Conservation (phyloP, 2,329 filamentous ascomycete genomes). For the Epichloe gansuensis region DNA sequence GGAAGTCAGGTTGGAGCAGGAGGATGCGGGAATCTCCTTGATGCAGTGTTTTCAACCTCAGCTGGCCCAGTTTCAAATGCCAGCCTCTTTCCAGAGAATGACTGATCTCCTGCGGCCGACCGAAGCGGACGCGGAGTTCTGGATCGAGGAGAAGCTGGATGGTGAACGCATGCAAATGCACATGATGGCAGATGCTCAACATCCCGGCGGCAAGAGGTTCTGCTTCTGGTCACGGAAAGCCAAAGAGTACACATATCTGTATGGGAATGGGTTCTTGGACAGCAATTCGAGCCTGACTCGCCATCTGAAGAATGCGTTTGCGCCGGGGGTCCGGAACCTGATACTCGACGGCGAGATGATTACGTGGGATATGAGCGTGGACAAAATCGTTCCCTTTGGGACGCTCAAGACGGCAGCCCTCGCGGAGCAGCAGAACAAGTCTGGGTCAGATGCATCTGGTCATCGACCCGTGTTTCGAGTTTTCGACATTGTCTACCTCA, state of each 20-base stretch:
- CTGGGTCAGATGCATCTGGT: slow-evolving; percentile 37
- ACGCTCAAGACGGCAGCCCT: slow-evolving; percentile 86
- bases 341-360: slow-evolving; percentile 98
- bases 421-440: slow-evolving; percentile 54
- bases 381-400: slow-evolving; percentile 81
- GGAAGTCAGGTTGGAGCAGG: slow-evolving; percentile 57
- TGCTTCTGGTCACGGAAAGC: slow-evolving; percentile 91
- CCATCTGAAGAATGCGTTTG: slow-evolving; percentile 67
- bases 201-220: slow-evolving; percentile 62
- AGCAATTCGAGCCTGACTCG: slow-evolving; percentile 67
- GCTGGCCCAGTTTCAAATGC: slow-evolving; percentile 81
- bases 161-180: slow-evolving; percentile 97
- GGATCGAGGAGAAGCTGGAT: slow-evolving; percentile 97
- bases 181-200: slow-evolving; percentile 59
- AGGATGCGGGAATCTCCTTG: slow-evolving; percentile 61
- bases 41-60: slow-evolving; percentile 98
- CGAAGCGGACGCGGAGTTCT: slow-evolving; percentile 66
- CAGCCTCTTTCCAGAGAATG: slow-evolving; percentile 65
- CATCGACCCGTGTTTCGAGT: slow-evolving; percentile 66
- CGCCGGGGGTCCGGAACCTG: slow-evolving; percentile 64
- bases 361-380: slow-evolving; percentile 81
- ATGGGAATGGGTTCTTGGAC: slow-evolving; percentile 66
- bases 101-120: slow-evolving; percentile 53
- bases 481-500: slow-evolving; percentile 86
- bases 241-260: slow-evolving; percentile 92